Conservation (phyloP, 805 yeast species). For the Kodamaea hsintzibuensis region DNA sequence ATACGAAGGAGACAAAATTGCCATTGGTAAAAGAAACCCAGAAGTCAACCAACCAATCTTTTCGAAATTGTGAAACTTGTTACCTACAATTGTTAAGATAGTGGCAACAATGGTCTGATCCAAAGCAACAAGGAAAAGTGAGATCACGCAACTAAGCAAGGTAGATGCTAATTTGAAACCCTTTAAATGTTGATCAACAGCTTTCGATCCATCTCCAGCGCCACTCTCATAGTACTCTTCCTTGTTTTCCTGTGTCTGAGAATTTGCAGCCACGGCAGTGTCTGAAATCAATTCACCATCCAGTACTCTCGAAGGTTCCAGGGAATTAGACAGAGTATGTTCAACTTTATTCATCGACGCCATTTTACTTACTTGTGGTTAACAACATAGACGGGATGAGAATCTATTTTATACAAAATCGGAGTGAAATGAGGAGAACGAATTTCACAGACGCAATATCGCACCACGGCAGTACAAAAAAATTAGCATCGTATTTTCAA, state of each 20-base stretch:
- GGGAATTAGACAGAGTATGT: background rate
- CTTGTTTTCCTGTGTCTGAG: slow-evolving; percentile 21
- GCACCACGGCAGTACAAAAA: background rate
- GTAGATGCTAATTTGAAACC: slow-evolving; percentile 29
- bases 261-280: background rate
- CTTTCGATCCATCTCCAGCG: slow-evolving; percentile 44
- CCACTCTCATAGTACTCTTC: slow-evolving; percentile 31
- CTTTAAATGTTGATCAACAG: slow-evolving; percentile 38
- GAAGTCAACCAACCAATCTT: slow-evolving; percentile 41
- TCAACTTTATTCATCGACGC: background rate
- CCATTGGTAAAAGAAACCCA: slow-evolving; percentile 36
- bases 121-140: slow-evolving; percentile 36
- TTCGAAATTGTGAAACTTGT: slow-evolving; percentile 33
- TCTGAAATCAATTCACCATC: background rate
- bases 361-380: background rate
- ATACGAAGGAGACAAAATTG: slow-evolving; percentile 37
- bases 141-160: slow-evolving; percentile 27
- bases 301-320: background rate
- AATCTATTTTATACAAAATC: background rate
- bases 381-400: background rate
- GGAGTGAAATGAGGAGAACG: background rate
- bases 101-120: slow-evolving; percentile 43
- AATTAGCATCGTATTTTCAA: background rate
- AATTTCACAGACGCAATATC: background rate
- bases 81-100: slow-evolving; percentile 35